Evolutionary conservation across 495 filamentous ascomycete genomes (phyloP).

Genomic region (Aspergillus sclerotiicarbonarius): DNA sequence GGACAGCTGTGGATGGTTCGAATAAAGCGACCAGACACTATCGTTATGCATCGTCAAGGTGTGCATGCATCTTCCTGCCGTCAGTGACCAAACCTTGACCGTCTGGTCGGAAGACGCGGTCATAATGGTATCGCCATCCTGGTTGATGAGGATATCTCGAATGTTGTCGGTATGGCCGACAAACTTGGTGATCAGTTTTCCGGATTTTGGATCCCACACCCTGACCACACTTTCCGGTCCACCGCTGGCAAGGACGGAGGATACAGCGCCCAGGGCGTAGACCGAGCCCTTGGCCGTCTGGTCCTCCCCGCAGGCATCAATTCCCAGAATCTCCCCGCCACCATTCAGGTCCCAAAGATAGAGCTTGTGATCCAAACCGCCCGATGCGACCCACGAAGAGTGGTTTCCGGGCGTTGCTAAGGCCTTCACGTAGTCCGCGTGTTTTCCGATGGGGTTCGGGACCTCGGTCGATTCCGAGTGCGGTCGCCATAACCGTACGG

Average conservation of each 20-base stretch:
- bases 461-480: constrained; percentile 62
- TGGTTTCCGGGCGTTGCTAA: constrained; percentile 71
- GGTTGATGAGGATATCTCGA: constrained; percentile 82
- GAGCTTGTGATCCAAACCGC: constrained; percentile 89
- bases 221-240: constrained; percentile 92
- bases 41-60: constrained; percentile 98
- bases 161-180: constrained; percentile 98
- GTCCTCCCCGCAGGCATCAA: constrained; percentile 77
- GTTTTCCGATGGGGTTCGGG: constrained; percentile 83
- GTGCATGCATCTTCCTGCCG: constrained; percentile 91
- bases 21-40: constrained; percentile 95
- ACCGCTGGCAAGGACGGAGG: constrained; percentile 80
- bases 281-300: constrained; percentile 87
- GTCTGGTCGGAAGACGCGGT: constrained; percentile 96
- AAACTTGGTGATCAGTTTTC: constrained; percentile 90
- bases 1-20: constrained; percentile 77
- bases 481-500: constrained; percentile 94
- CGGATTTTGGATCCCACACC: constrained; percentile 88
- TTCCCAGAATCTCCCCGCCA: constrained; percentile 77
- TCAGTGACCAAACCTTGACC: constrained; percentile 95
- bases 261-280: constrained; percentile 78
- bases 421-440: constrained; percentile 95
- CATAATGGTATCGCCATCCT: constrained; percentile 85
- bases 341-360: constrained; percentile 91
- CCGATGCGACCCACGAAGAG: constrained; percentile 91